phyloP scores from a whole-genome alignment of 2,329 filamentous ascomycete genomes.

The Calonectria honghensis region DNA sequence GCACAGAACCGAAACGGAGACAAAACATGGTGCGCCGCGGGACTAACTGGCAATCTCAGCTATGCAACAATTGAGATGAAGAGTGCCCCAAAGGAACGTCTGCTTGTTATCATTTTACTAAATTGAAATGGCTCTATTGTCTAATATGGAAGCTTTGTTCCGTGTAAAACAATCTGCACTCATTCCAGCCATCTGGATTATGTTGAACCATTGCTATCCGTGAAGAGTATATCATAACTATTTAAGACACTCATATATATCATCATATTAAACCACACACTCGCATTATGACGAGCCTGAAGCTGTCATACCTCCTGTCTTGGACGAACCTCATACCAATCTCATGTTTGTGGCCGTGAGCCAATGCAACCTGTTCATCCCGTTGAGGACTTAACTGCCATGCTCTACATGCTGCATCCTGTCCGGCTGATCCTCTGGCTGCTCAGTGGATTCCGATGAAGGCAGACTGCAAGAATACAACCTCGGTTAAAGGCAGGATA shows the following conservation, averaged over 20 bases:
- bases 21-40: neutral
- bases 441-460: neutral
- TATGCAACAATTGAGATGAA: no score
- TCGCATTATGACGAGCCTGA: neutral
- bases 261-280: neutral
- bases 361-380: neutral
- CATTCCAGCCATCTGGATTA: neutral
- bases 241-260: neutral
- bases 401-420: neutral
- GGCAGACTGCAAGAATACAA: neutral
- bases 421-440: neutral
- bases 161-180: neutral
- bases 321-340: neutral
- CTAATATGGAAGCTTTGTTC: neutral
- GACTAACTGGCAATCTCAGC: no score
- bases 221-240: neutral
- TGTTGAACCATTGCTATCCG: neutral
- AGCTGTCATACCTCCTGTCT: neutral
- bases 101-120: no score
- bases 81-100: no score
- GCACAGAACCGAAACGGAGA: neutral
- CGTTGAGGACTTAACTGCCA: neutral
- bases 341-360: neutral
- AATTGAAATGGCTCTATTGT: neutral
- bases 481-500: neutral